Base-by-base conservation (phyloP, 495 filamentous ascomycete species). In the Bryoglossum gracile region DNA sequence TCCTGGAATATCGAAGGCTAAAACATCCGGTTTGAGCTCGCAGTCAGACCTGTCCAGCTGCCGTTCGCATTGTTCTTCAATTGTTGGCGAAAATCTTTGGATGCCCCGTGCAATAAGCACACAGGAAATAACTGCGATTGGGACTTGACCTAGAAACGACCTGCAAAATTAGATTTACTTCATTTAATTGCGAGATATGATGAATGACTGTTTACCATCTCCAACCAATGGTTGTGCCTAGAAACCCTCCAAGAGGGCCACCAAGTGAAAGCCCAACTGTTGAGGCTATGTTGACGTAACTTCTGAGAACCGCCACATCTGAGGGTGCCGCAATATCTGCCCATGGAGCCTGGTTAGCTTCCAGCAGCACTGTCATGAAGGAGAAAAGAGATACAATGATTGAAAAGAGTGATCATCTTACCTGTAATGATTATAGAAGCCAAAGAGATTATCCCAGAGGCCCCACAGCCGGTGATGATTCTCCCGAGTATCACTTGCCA, bases 171-270 rank as follows among this genome's bases (percentile, higher is more conserved):
- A 17, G 13, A 40, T 5, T 41, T 21, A 16, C 14, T 6, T 8
- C 30, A 13, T 14, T 33, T 48, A 10, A 28, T 24, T 0, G 44
- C 13, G 25, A 9, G 10, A 28, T 8, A 26, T 50, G 16, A n/a
- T 8, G 14, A 41, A 22, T 11, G 16, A 13, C n/a, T n/a, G 33
- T 46, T 34, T 43, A 79, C 81, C 80, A 86, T 61, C 81, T 67
- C 82, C 82, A 86, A 45, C 82, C 81, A 30, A 84, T 70, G 1
- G 73, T 72, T 49, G 83, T 80, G n/a, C 77, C 76, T 8, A 86
- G 62, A 57, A 71, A 77, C 0, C 82, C 81, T 2, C 83, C 83
- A 1, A 82, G 26, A 0, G 81, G 81, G 1, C 82, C 82, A 9
- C 83, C 82, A 11, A 79, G 47, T 41, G 73, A 76, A 11, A 81